Conservation (phyloP, 345 rosid genomes). For the Balakata baccata region DNA sequence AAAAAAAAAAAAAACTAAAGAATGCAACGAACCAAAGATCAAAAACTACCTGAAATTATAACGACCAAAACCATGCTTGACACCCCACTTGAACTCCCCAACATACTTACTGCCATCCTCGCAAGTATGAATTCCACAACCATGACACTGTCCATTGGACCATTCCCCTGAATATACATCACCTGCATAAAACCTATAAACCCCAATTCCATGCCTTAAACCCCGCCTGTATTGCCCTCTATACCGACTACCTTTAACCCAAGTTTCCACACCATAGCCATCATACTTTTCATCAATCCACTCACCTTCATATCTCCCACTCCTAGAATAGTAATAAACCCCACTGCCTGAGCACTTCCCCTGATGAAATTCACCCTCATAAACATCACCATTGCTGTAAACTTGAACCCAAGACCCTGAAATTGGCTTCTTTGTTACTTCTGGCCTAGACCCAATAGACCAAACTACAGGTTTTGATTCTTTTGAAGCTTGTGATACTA, state of each 20-base stretch:
- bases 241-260: constrained; percentile 93
- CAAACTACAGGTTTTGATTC: constrained; percentile 57
- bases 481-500: constrained; percentile 12
- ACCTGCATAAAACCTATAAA: constrained; percentile 85
- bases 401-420: constrained; percentile 91
- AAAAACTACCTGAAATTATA: constrained; percentile 79
- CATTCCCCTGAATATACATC: constrained; percentile 95
- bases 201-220: constrained; percentile 79
- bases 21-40: not conserved
- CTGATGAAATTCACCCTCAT: constrained; percentile 83
- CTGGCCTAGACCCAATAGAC: constrained; percentile 81
- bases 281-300: constrained; percentile 95
- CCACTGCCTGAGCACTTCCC: constrained; percentile 91
- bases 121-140: constrained; percentile 90
- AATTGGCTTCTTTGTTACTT: constrained; percentile 51
- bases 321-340: constrained; percentile 85
- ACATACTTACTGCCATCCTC: constrained; percentile 91
- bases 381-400: constrained; percentile 83
- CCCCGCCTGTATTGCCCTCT: constrained; percentile 88
- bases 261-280: constrained; percentile 89
- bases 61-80: constrained; percentile 93
- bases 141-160: constrained; percentile 97
- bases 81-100: constrained; percentile 95
- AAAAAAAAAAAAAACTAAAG: constrained; percentile 42
- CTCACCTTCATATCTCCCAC: constrained; percentile 87